Percentiles rank a stretch among this genome's conserved stretches.
Conservation (phyloP, 441 rosid species). For the Bruguiera hainesii region DNA sequence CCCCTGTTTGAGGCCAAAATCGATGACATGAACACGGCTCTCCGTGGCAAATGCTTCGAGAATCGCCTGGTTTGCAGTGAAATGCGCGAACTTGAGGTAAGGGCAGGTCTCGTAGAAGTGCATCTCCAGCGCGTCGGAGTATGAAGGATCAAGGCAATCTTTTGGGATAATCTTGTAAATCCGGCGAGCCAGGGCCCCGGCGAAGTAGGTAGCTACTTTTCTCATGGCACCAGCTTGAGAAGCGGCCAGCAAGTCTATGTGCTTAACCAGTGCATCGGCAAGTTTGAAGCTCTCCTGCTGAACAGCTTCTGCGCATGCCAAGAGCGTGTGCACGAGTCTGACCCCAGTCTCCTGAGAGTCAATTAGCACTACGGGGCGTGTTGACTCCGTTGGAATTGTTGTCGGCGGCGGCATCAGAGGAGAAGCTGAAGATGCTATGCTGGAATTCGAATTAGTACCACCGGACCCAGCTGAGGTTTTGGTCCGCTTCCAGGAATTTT, state of each 20-base stretch:
- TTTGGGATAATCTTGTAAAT: constrained; percentile 62
- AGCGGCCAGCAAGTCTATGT: constrained; percentile 53
- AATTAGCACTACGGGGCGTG: constrained; percentile 54
- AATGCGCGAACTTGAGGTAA: constrained; percentile 87
- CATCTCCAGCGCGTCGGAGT: constrained; percentile 70
- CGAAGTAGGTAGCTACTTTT: constrained; percentile 88
- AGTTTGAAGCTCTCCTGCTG: constrained; percentile 55
- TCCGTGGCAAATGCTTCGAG: constrained; percentile 76
- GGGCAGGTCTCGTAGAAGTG: constrained; percentile 92
- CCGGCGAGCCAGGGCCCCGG: constrained; percentile 76
- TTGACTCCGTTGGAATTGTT: constrained; percentile 19
- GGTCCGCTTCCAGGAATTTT: constrained; percentile 34
- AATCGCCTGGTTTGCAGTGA: constrained; percentile 93
- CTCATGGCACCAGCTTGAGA: constrained; percentile 90
- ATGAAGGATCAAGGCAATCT: constrained; percentile 45
- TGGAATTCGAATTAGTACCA: constrained; percentile 9
- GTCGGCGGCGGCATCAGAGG: constrained; percentile 18
- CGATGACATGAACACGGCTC: constrained; percentile 68
- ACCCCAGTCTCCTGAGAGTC: constrained; percentile 91
- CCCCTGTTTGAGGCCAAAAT: constrained; percentile 76
- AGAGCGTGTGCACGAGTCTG: constrained; percentile 68
- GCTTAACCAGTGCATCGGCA: constrained; percentile 71
- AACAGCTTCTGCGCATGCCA: constrained; percentile 86
- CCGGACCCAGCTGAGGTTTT: constrained; percentile 24
- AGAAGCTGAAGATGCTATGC: constrained; percentile 4